Base-by-base conservation (phyloP, 352 stramenopile genomes). In the Blastocystis sp. region DNA sequence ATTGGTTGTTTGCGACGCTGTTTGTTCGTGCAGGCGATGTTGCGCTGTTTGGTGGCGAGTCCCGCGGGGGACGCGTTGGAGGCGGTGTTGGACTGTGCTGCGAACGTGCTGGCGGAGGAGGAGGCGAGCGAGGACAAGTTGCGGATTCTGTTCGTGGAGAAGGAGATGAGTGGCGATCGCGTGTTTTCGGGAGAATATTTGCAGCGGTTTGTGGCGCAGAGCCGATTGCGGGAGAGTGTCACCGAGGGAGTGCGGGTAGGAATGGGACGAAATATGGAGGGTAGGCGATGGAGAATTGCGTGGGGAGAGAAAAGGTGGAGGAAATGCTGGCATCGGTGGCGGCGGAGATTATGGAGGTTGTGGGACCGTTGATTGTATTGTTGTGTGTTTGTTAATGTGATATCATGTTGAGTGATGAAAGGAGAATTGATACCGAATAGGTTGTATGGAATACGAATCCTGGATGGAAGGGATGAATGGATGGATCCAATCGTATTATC, bases 61-160 rank as follows among this genome's bases (percentile, higher is more conserved):
- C 18, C 40, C 6, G 21, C 8, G 21, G 44, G 61, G 6, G 46
- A 81, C 3, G n/a, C 32, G 21, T 42, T 81, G 53, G 69, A 81
- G 44, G 40, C 61, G n/a, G 46, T 81, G 46, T 32, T 48, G 8
- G 69, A 81, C 16, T 81, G 69, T 42, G 36, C 44, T 48, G 16
- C 63, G 48, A 81, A 81, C 40, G 69, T 81, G 42, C 29, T 81
- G n/a, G 27, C 32, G 32, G 69, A 81, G 27, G 48, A 63, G 53
- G 69, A 81, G 42, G 69, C 63, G 53, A 44, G 69, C 4, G 69
- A 81, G 40, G 69, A 81, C 0, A 81, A 81, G 29, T 63, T 81
- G 53, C 69, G 69, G 16, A n/a, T 81, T 21, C n/a, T 81, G 0
- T 81, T 81, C 21, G 4, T 40, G 18, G 69, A 81, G 46, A 64